phyloP scores from a whole-genome alignment of 495 filamentous ascomycete species.

The Tetracladium marchalianum region DNA sequence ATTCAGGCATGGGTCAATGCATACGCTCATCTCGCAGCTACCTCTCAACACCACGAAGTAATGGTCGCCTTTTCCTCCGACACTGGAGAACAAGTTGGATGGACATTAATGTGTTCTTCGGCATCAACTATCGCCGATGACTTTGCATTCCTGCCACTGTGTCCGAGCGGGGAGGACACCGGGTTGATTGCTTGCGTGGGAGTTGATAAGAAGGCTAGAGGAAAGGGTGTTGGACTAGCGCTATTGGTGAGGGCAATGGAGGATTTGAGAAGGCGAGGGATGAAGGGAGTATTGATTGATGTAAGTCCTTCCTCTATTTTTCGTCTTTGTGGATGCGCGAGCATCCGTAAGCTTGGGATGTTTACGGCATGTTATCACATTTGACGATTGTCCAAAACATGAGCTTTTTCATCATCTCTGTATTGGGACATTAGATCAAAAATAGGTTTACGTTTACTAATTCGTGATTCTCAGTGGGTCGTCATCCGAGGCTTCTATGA shows the following conservation, averaged over 20 bases:
- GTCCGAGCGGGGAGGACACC: constrained; percentile 30
- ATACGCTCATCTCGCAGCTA: constrained; percentile 31
- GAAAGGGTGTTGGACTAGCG: constrained; percentile 35
- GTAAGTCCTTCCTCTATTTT: no score
- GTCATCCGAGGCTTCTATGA: constrained; percentile 40
- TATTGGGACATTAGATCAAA: no score
- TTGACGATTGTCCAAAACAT: no score
- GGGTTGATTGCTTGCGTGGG: constrained; percentile 42
- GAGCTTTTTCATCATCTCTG: no score
- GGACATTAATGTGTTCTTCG: constrained; percentile 39
- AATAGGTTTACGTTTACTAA: no score
- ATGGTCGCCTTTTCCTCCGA: constrained; percentile 34
- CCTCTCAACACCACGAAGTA: constrained; percentile 30
- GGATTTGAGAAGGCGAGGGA: constrained; percentile 35
- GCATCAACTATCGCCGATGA: constrained; percentile 22
- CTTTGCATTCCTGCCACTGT: constrained; percentile 36
- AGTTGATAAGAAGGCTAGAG: constrained; percentile 30
- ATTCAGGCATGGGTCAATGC: constrained; percentile 36
- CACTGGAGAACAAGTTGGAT: constrained; percentile 33
- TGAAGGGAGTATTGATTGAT: constrained; percentile 40
- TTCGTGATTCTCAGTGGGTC: constrained; percentile 23
- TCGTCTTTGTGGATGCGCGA: no score
- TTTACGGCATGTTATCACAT: no score
- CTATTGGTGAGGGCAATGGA: constrained; percentile 38
- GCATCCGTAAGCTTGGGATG: no score